These are phyloP conservation scores for Prinsepia uniflora DNA, from an alignment of 306 rosid species.

Conservation along the genomic window DNA sequence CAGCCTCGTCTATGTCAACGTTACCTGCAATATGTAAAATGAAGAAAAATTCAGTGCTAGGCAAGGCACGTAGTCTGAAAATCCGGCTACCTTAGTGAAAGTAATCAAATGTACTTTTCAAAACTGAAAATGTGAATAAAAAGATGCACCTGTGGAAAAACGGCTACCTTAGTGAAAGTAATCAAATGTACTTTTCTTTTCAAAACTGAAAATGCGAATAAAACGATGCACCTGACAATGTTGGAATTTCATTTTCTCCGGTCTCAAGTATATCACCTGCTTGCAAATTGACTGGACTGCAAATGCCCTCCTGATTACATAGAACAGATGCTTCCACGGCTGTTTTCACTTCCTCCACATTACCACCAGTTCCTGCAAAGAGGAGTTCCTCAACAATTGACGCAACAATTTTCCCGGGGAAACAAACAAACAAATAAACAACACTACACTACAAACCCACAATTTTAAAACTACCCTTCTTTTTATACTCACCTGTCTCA, in stretches of 20 bases:
- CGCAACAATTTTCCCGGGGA: background rate
- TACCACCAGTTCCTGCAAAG: slow-evolving; percentile 40
- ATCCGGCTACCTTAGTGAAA: background rate
- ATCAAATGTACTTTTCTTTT: background rate
- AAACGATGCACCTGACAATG: slow-evolving; percentile 39
- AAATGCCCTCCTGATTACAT: slow-evolving; percentile 25
- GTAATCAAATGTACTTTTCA: no score
- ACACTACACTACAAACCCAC: background rate
- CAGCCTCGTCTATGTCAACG: slow-evolving; percentile 25
- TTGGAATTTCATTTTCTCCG: slow-evolving; percentile 26
- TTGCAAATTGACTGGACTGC: slow-evolving; percentile 22
- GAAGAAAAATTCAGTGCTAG: background rate
- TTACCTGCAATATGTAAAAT: slow-evolving; percentile 30
- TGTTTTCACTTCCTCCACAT: slow-evolving; percentile 27
- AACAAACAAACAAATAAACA: background rate
- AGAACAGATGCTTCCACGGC: slow-evolving; percentile 21
- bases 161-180: background rate
- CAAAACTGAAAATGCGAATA: slow-evolving; percentile 10
- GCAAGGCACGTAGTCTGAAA: background rate
- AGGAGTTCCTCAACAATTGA: slow-evolving; percentile 16
- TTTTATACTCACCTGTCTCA: slow-evolving; percentile 33
- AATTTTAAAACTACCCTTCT: background rate
- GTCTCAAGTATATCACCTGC: slow-evolving; percentile 19
- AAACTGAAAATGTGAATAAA: slow-evolving; percentile 12
- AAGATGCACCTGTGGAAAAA: slow-evolving; percentile 39